Conservation (phyloP, 495 filamentous ascomycete genomes). For the Margaritispora aquatica region DNA sequence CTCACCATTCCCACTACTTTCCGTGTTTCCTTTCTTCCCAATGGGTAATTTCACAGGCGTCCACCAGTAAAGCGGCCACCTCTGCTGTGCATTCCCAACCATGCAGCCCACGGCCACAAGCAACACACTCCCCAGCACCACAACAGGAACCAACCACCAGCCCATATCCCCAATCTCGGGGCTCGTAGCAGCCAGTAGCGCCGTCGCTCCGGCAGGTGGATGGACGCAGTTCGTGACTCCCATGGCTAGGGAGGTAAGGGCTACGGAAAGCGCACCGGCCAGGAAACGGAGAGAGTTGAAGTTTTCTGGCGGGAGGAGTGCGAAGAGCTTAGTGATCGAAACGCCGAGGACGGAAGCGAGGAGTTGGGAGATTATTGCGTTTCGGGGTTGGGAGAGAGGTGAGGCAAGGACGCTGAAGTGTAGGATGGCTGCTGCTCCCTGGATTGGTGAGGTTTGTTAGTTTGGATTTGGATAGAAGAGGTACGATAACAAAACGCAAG, state of each 20-base stretch:
- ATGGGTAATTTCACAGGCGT: neutral
- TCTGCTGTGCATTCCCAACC: conserved; percentile 70
- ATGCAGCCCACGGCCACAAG: conserved; percentile 63
- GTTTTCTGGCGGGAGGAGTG: conserved; percentile 43
- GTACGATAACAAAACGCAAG: neutral
- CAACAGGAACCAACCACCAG: conserved; percentile 66
- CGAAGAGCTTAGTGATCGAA: conserved; percentile 65
- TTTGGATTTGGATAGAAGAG: neutral
- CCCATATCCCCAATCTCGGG: conserved; percentile 50
- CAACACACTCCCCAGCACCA: conserved; percentile 56
- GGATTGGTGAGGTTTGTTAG: neutral
- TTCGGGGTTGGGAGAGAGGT: conserved; percentile 79
- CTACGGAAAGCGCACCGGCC: conserved; percentile 64
- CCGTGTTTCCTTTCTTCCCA: neutral
- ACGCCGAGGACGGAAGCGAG: conserved; percentile 63
- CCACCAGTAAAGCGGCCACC: conserved; percentile 47
- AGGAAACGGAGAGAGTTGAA: conserved; percentile 57
- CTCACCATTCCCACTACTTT: neutral
- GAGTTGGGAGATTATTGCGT: conserved; percentile 64
- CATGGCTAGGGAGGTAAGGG: conserved; percentile 65
- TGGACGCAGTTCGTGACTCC: conserved; percentile 71
- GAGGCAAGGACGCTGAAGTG: conserved; percentile 71
- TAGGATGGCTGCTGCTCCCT: conserved; percentile 76
- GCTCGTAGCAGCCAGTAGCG: conserved; percentile 67
- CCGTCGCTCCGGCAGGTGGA: conserved; percentile 84